Conservation (phyloP, 1,284 basidiomycete genomes). For the Pholiota adiposa region DNA sequence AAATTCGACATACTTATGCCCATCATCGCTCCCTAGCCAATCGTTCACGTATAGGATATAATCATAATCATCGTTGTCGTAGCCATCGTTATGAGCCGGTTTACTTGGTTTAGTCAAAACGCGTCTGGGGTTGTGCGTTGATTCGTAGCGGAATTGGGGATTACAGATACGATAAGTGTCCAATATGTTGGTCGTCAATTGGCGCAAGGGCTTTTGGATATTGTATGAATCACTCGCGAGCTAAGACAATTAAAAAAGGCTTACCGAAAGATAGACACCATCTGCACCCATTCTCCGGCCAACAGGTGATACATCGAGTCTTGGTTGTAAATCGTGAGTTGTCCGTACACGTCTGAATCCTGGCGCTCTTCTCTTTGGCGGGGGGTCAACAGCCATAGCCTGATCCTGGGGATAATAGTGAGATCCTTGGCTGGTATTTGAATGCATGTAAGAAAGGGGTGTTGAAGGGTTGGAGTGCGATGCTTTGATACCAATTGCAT, state of each 20-base stretch:
- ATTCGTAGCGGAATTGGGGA: conserved; percentile 91
- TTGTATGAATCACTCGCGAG: conserved; percentile 16
- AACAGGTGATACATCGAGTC: conserved; percentile 57
- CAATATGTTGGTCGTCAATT: conserved; percentile 84
- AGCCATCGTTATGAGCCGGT: conserved; percentile 91
- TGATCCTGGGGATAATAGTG: conserved; percentile 66
- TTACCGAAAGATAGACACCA: conserved; percentile 68
- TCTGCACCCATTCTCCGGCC: conserved; percentile 70
- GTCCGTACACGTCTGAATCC: conserved; percentile 77
- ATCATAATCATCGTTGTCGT: conserved; percentile 96
- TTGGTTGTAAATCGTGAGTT: conserved; percentile 71
- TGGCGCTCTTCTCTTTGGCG: conserved; percentile 65
- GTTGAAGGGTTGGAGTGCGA: conserved; percentile 68
- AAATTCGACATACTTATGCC: conserved; percentile 75
- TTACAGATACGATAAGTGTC: conserved; percentile 94
- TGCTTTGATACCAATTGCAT: conserved; percentile 47
- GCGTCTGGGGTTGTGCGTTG: conserved; percentile 88
- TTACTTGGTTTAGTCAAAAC: conserved; percentile 97
- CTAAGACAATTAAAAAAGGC: conserved; percentile 26
- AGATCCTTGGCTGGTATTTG: conserved; percentile 50
- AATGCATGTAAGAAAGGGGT: conserved; percentile 66
- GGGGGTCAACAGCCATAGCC: conserved; percentile 75
- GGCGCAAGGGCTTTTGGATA: conserved; percentile 70
- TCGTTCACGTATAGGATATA: conserved; percentile 98
- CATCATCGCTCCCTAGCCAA: conserved; percentile 88